phyloP scores from a whole-genome alignment of 257 asterid species.

The Apocynum venetum region DNA sequence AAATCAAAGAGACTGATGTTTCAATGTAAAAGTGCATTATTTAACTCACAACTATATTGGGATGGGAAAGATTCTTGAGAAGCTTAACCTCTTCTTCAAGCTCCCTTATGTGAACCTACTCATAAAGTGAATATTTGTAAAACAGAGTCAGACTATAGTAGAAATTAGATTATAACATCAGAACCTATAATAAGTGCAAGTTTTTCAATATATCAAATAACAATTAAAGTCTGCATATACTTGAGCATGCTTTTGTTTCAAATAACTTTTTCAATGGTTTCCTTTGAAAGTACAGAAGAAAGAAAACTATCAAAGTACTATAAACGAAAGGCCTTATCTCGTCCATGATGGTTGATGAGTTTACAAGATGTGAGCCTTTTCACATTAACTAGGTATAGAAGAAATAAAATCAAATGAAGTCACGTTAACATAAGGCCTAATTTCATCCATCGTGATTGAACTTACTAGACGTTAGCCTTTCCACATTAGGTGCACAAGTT shows the following conservation, averaged over 20 bases:
- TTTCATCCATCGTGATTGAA: neutral
- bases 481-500: neutral
- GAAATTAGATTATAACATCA: neutral
- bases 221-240: neutral
- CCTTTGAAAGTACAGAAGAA: neutral
- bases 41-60: constrained; percentile 33
- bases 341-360: neutral
- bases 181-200: neutral
- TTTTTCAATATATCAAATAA: neutral
- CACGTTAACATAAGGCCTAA: neutral
- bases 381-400: neutral
- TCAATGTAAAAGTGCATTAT: neutral
- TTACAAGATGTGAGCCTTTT: too few species aligned
- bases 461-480: neutral
- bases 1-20: neutral
- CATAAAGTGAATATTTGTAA: neutral
- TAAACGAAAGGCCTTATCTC: neutral
- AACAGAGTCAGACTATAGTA: neutral
- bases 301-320: neutral
- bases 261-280: neutral
- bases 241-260: neutral
- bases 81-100: constrained; percentile 39
- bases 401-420: neutral
- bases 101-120: constrained; percentile 28
- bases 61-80: constrained; percentile 34